Percentiles rank a stretch among this genome's conserved stretches.
Conservation (phyloP, 129 eudicot species). For the Oenanthe sinensis region DNA sequence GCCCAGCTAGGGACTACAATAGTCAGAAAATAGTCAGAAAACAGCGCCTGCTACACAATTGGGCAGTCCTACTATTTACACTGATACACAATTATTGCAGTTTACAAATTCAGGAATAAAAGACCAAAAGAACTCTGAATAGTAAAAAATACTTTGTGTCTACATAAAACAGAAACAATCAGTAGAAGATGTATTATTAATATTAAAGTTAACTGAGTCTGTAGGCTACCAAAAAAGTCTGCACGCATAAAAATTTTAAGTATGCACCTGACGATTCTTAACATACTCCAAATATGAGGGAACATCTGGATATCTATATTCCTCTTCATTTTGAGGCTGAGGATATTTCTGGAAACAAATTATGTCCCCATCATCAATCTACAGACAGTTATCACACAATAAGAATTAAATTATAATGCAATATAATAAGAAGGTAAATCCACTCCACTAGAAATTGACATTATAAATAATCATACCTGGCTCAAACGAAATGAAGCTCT, state of each 20-base stretch:
- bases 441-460: background rate
- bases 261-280: conserved; percentile 28
- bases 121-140: background rate
- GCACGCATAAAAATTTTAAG: background rate
- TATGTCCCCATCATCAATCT: conserved; percentile 96
- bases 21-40: background rate
- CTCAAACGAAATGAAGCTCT: conserved; percentile 62
- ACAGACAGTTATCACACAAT: background rate
- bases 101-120: background rate
- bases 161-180: background rate
- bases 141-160: background rate
- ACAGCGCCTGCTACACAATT: background rate
- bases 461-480: conserved; percentile 44
- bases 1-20: background rate
- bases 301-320: conserved; percentile 57
- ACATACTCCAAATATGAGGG: conserved; percentile 86
- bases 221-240: conserved; percentile 1
- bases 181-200: background rate
- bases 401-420: background rate
- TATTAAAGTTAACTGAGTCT: background rate
- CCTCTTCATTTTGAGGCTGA: conserved; percentile 41
- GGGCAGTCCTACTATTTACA: background rate
- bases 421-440: background rate
- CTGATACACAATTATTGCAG: background rate
- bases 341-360: conserved; percentile 75